Percentiles rank a stretch among this genome's conserved stretches.
Evolutionary conservation across 2,329 filamentous ascomycete genomes (phyloP).

Genomic region (Colletotrichum brevisporum): DNA sequence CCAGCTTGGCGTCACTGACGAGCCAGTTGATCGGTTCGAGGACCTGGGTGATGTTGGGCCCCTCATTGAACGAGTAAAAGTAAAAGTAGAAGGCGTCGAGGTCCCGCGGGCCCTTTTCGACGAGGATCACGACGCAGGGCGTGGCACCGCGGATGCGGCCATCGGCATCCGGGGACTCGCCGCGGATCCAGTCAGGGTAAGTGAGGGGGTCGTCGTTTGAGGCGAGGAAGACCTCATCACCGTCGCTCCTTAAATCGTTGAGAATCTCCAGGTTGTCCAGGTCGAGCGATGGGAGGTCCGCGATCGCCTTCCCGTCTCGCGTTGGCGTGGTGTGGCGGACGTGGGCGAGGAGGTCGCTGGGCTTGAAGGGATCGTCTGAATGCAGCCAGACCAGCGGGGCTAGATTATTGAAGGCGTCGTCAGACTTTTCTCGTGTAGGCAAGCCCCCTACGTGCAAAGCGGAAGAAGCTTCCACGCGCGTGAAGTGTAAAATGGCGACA

Average conservation of each 20-base stretch:
- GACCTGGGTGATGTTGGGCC: conserved; percentile 50
- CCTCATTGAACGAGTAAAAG: conserved; percentile 52
- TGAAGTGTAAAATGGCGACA: conserved; percentile 22
- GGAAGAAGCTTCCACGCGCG: too few relatives aligned
- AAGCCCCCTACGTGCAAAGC: too few relatives aligned
- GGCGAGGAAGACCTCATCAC: conserved; percentile 37
- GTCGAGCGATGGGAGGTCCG: conserved; percentile 41
- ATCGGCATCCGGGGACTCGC: conserved; percentile 44
- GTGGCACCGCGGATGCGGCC: conserved; percentile 46
- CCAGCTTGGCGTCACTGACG: conserved; percentile 38
- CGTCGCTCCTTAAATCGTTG: conserved; percentile 40
- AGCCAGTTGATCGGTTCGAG: conserved; percentile 47
- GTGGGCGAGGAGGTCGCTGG: conserved; percentile 48
- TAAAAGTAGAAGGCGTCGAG: conserved; percentile 53
- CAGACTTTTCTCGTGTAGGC: neutral
- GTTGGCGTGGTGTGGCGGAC: conserved; percentile 47
- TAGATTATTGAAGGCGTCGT: conserved; percentile 27
- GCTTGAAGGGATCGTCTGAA: conserved; percentile 49
- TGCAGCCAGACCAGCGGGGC: conserved; percentile 51
- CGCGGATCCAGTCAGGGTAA: conserved; percentile 47
- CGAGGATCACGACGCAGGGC: conserved; percentile 49
- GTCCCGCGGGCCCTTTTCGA: conserved; percentile 46
- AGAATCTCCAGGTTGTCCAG: conserved; percentile 48
- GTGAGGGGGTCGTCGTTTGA: conserved; percentile 47
- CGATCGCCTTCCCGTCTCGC: conserved; percentile 40